A percentile compares a stretch with the other conserved stretches of the same genome.
phyloP scores from a whole-genome alignment of 2,329 filamentous ascomycete genomes.

The Fusarium sacchari region DNA sequence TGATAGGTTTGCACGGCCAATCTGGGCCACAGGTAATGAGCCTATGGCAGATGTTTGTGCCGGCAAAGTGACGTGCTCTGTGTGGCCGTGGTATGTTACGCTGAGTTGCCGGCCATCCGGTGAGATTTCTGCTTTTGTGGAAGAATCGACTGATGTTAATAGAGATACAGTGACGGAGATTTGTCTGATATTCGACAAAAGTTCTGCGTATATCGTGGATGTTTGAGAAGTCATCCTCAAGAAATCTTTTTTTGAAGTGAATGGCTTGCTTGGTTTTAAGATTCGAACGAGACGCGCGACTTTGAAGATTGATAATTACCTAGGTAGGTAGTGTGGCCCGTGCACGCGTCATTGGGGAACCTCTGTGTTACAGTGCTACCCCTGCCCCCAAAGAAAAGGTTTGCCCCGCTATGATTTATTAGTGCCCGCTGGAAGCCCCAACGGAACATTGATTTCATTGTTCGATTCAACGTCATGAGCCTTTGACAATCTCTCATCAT shows the following conservation, averaged over 20 bases:
- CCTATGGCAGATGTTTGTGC: slow-evolving; percentile 50
- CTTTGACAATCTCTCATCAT: slow-evolving; percentile 26
- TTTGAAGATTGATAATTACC: slow-evolving; percentile 16
- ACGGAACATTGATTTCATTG: slow-evolving; percentile 37
- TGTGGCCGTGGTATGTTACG: slow-evolving; percentile 58
- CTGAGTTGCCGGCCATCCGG: slow-evolving; percentile 57
- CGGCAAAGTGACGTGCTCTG: slow-evolving; percentile 54
- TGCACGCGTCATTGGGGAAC: slow-evolving; percentile 30
- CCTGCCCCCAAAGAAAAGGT: slow-evolving; percentile 36
- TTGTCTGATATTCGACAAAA: slow-evolving; percentile 72
- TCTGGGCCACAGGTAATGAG: slow-evolving; percentile 51
- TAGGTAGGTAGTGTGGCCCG: no score
- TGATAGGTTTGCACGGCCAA: slow-evolving; percentile 51
- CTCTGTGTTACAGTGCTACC: not conserved
- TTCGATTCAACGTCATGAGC: slow-evolving; percentile 36
- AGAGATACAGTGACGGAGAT: slow-evolving; percentile 68
- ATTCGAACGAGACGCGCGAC: slow-evolving; percentile 8
- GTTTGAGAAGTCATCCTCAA: slow-evolving; percentile 27
- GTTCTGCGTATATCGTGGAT: slow-evolving; percentile 68
- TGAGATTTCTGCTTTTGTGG: slow-evolving; percentile 57
- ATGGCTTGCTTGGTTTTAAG: not conserved
- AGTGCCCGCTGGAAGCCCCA: slow-evolving; percentile 41
- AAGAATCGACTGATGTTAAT: slow-evolving; percentile 53
- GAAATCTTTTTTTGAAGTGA: not conserved
- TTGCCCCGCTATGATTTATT: slow-evolving; percentile 40